Evolutionary conservation across 192 early-diverging fungal genomes (phyloP).

Genomic region (Coemansia sp.): DNA sequence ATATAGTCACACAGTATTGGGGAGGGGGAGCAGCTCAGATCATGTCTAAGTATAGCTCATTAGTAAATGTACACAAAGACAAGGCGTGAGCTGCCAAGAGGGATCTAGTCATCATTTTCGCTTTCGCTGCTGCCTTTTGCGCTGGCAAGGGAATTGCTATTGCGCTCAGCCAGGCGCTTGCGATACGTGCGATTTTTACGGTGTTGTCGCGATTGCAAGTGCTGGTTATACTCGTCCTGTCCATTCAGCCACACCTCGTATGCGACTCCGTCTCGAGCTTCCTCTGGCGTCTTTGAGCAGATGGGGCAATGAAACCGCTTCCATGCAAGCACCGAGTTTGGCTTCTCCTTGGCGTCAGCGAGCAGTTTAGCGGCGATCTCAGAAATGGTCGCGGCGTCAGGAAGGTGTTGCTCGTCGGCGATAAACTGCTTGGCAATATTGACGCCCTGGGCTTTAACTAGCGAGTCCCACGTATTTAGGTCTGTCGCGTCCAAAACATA

Average conservation of each 20-base stretch:
- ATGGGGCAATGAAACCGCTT: conserved; percentile 69
- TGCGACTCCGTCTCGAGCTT: conserved; percentile 40
- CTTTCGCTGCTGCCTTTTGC: conserved; percentile 1
- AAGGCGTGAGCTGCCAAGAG: neutral
- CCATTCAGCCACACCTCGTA: conserved; percentile 67
- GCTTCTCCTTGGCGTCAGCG: conserved; percentile 22
- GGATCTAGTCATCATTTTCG: neutral
- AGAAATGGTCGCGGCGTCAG: conserved; percentile 22
- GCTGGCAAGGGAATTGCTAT: neutral
- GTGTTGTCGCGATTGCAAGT: conserved; percentile 69
- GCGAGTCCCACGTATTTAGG: conserved; percentile 59
- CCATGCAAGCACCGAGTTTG: conserved; percentile 57
- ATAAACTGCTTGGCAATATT: conserved; percentile 56
- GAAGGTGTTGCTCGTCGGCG: neutral
- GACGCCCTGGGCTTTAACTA: conserved; percentile 59
- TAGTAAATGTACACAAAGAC: neutral
- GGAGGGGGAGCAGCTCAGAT: neutral
- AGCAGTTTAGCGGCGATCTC: conserved; percentile 34
- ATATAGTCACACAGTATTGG: neutral
- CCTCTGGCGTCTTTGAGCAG: conserved; percentile 59
- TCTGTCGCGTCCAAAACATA: conserved; percentile 74
- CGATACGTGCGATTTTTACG: conserved; percentile 48
- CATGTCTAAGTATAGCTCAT: neutral
- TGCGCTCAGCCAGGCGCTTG: conserved; percentile 24
- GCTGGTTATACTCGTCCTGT: conserved; percentile 73